Percentiles rank a stretch among this genome's conserved stretches.
Evolutionary conservation across 257 asterid genomes (phyloP).

Genomic region (Solanum sitiens): DNA sequence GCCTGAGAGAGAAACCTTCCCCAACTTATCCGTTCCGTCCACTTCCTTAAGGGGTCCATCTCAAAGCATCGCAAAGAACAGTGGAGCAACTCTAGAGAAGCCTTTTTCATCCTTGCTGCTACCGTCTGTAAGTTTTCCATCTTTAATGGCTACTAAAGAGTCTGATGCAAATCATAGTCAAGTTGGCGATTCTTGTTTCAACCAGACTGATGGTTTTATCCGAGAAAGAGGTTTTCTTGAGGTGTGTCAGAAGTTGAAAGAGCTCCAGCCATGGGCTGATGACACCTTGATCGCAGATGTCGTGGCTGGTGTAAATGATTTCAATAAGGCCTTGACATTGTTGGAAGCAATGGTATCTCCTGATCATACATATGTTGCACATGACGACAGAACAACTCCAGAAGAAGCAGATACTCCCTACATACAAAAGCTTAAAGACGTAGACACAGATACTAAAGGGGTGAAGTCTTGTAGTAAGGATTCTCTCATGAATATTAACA

Average conservation of each 20-base stretch:
- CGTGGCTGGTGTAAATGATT: slow-evolving; percentile 46
- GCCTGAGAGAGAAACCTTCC: slow-evolving; percentile 41
- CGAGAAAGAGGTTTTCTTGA: not conserved
- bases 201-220: not conserved
- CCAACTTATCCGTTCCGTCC: slow-evolving; percentile 25
- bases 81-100: slow-evolving; percentile 16
- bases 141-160: slow-evolving; percentile 3
- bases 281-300: slow-evolving; percentile 67
- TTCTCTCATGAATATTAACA: not conserved
- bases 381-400: slow-evolving; percentile 7
- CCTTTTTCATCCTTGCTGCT: slow-evolving; percentile 53
- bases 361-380: not conserved
- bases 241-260: slow-evolving; percentile 30
- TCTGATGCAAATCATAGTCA: slow-evolving; percentile 6
- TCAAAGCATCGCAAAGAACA: slow-evolving; percentile 6
- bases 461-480: not conserved
- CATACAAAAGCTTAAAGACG: not conserved
- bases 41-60: slow-evolving; percentile 2
- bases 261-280: slow-evolving; percentile 61
- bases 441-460: not conserved
- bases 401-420: not conserved
- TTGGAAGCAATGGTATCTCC: slow-evolving; percentile 37
- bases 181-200: slow-evolving; percentile 1
- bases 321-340: slow-evolving; percentile 36
- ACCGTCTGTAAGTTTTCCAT: slow-evolving; percentile 26